phyloP scores from a whole-genome alignment of 805 yeast genomes.

The Ogataea salicorniae region DNA sequence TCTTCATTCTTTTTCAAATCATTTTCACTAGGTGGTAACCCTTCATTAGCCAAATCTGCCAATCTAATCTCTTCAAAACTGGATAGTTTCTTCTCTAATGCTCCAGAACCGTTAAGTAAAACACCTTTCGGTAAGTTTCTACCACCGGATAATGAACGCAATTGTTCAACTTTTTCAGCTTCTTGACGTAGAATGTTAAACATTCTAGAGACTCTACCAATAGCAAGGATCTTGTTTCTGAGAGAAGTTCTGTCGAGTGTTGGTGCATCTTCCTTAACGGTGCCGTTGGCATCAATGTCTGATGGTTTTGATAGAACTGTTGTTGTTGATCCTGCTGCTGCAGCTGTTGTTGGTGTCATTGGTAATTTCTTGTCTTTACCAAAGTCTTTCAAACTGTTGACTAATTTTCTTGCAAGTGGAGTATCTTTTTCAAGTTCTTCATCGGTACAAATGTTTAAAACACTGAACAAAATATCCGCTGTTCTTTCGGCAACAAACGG shows the following conservation, averaged over 20 bases:
- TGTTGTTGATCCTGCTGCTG: slow-evolving; percentile 3
- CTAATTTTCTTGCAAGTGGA: slow-evolving; percentile 42
- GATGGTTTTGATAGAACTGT: slow-evolving; percentile 10
- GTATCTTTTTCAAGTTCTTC: slow-evolving; percentile 84
- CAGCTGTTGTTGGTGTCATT: not conserved
- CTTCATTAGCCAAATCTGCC: slow-evolving; percentile 81
- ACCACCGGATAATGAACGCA: slow-evolving; percentile 71
- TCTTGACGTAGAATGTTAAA: slow-evolving; percentile 85
- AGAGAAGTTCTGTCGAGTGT: slow-evolving; percentile 39
- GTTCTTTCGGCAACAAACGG: slow-evolving; percentile 97
- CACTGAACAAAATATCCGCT: slow-evolving; percentile 86
- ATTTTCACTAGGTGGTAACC: slow-evolving; percentile 58
- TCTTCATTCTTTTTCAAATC: slow-evolving; percentile 5
- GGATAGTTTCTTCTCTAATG: slow-evolving; percentile 61
- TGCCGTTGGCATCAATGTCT: slow-evolving; percentile 24
- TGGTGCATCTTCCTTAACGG: slow-evolving; percentile 4
- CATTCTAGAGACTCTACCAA: slow-evolving; percentile 95
- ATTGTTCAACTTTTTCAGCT: slow-evolving; percentile 78
- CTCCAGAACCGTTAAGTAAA: slow-evolving; percentile 74
- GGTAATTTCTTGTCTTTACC: slow-evolving; percentile 1
- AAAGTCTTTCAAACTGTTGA: slow-evolving; percentile 26
- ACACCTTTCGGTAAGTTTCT: slow-evolving; percentile 77
- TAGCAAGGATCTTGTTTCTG: slow-evolving; percentile 86
- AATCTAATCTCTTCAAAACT: slow-evolving; percentile 79
- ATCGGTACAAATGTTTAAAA: slow-evolving; percentile 89